Percentiles rank a stretch among this genome's conserved stretches.
Evolutionary conservation across 768 basidiomycete species (phyloP).

Genomic region (Trametes maxima): DNA sequence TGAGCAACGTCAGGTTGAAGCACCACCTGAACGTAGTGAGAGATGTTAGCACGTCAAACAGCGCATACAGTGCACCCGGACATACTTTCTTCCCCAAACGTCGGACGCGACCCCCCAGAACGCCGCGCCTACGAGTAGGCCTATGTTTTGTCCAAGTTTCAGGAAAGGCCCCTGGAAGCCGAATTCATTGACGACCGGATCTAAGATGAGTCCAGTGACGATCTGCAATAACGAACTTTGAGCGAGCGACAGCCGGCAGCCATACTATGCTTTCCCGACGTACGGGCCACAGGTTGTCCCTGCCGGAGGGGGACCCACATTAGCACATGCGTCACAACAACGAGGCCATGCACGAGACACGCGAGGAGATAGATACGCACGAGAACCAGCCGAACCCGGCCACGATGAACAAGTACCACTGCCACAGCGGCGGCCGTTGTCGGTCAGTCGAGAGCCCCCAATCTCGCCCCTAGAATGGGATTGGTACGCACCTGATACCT

Average conservation of each 20-base stretch:
- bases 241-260: not conserved
- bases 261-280: conserved; percentile 24
- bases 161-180: conserved; percentile 59
- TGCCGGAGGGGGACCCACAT: conserved; percentile 23
- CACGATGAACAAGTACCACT: conserved; percentile 65
- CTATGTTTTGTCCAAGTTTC: conserved; percentile 73
- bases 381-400: conserved; percentile 75
- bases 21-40: conserved; percentile 45
- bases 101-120: conserved; percentile 73
- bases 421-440: not conserved
- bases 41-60: too few species aligned
- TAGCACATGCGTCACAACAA: too few species aligned
- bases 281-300: conserved; percentile 74
- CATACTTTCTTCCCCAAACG: conserved; percentile 68
- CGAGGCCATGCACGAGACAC: not conserved
- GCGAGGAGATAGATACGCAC: conserved; percentile 40
- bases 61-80: too few species aligned
- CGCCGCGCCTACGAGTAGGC: conserved; percentile 66
- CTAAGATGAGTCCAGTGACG: conserved; percentile 67
- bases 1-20: conserved; percentile 71
- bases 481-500: conserved; percentile 45
- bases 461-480: not conserved
- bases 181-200: conserved; percentile 68
- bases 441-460: not conserved
- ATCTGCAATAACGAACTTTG: conserved; percentile 38